Conservation (phyloP, 2,329 filamentous ascomycete species). For the Tolypocladium guangdongense region DNA sequence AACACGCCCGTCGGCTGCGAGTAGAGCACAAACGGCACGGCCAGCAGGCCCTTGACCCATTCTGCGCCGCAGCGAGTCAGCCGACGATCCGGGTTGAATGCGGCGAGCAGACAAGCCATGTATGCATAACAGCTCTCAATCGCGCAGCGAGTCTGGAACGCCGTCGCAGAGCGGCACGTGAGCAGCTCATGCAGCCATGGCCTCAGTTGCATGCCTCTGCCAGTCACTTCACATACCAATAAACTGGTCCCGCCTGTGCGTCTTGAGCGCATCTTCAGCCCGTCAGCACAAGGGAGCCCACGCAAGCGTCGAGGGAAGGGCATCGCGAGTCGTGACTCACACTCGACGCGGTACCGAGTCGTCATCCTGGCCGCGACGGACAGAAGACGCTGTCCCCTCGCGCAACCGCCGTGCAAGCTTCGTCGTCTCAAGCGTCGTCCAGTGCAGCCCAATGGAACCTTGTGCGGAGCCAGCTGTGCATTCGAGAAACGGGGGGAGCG, state of each 20-base stretch:
- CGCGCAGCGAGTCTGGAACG: no score
- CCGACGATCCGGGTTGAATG: not conserved
- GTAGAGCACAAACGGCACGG: constrained; percentile 92
- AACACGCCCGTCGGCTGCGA: constrained; percentile 88
- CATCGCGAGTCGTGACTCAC: constrained; percentile 39
- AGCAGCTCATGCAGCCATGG: not conserved
- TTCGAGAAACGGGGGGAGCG: not conserved
- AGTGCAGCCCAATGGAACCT: not conserved
- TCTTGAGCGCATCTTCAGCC: constrained; percentile 54
- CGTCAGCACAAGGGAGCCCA: constrained; percentile 12
- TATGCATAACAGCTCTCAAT: no score
- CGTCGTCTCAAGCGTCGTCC: not conserved
- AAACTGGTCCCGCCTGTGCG: constrained; percentile 83
- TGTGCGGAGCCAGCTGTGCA: not conserved
- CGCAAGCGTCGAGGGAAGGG: not conserved
- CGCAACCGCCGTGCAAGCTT: not conserved
- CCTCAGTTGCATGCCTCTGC: not conserved
- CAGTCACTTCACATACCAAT: constrained; percentile 42
- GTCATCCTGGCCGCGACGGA: constrained; percentile 34
- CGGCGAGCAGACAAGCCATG: no score
- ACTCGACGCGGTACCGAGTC: constrained; percentile 61
- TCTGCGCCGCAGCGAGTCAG: constrained; percentile 34
- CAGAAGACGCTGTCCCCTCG: not conserved
- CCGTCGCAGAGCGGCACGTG: not conserved
- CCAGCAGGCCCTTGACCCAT: constrained; percentile 94